These are phyloP conservation scores for Trichoderma semiorbis DNA, from an alignment of 2,329 filamentous ascomycete species.

Conservation along the genomic window DNA sequence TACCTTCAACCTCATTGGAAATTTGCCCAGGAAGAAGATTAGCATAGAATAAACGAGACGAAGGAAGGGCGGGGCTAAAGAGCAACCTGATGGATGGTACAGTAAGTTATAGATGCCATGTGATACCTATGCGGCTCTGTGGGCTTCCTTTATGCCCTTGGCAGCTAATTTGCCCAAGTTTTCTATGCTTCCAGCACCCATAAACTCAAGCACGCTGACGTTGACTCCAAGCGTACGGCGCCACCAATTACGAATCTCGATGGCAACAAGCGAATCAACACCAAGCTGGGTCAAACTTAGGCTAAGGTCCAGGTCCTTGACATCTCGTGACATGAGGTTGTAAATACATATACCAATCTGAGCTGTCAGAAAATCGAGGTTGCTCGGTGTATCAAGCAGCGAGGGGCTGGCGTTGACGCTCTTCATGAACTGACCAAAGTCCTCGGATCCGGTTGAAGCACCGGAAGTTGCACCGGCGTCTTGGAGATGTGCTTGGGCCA, in stretches of 20 bases:
- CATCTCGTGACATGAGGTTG: slow-evolving; percentile 15
- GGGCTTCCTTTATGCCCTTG: not conserved
- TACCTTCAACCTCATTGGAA: not conserved
- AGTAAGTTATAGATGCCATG: not conserved
- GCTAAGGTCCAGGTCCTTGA: slow-evolving; percentile 16
- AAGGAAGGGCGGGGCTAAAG: not conserved
- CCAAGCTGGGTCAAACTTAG: slow-evolving; percentile 16
- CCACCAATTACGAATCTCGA: slow-evolving; percentile 24
- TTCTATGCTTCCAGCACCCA: slow-evolving; percentile 16
- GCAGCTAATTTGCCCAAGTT: slow-evolving; percentile 9
- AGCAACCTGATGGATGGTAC: not conserved
- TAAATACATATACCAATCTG: slow-evolving; percentile 19
- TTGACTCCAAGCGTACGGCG: slow-evolving; percentile 18
- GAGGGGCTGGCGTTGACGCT: slow-evolving; percentile 4
- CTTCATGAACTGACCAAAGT: slow-evolving; percentile 18
- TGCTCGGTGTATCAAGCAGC: slow-evolving; percentile 4
- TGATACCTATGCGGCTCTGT: not conserved
- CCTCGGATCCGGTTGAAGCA: slow-evolving; percentile 6
- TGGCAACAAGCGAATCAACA: slow-evolving; percentile 22
- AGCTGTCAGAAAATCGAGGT: not conserved
- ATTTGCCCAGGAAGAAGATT: not conserved
- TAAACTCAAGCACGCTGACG: slow-evolving; percentile 18
- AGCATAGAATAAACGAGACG: not conserved
- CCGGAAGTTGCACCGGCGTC: not conserved
- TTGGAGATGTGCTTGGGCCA: slow-evolving; percentile 7